These are phyloP conservation scores for Fomitopsis betulina DNA, from an alignment of 1,284 basidiomycete species.

Conservation along the genomic window DNA sequence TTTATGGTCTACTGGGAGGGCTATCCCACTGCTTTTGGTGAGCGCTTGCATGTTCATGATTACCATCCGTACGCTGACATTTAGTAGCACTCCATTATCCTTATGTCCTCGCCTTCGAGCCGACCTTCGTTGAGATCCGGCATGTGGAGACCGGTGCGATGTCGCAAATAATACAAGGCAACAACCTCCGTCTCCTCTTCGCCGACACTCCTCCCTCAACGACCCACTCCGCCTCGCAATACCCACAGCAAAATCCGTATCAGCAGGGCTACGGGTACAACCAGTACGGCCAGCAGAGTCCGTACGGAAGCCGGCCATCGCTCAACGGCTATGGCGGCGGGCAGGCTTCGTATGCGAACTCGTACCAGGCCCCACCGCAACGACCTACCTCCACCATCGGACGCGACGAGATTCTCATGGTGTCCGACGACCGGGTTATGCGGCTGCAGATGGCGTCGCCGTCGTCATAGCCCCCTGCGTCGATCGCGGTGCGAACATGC, in stretches of 20 bases:
- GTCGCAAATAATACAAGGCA: conserved; percentile 94
- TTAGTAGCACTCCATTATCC: conserved; percentile 88
- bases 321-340: conserved; percentile 42
- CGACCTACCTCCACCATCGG: conserved; percentile 38
- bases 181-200: conserved; percentile 85
- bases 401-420: conserved; percentile 76
- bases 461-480: conserved; percentile 1
- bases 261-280: conserved; percentile 29
- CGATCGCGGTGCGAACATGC: conserved; percentile 5
- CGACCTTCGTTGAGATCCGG: conserved; percentile 94
- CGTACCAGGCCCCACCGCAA: conserved; percentile 38
- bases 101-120: conserved; percentile 96
- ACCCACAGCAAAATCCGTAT: conserved; percentile 30
- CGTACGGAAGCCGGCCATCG: conserved; percentile 26
- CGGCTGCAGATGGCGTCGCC: conserved; percentile 46
- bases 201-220: conserved; percentile 92
- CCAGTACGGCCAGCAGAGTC: conserved; percentile 29
- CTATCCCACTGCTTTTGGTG: conserved; percentile 89
- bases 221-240: conserved; percentile 38
- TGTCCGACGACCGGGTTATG: conserved; percentile 76
- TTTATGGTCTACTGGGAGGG: conserved; percentile 99
- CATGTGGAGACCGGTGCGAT: conserved; percentile 92
- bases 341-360: conserved; percentile 34
- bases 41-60: conserved; percentile 21
- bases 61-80: not conserved